Percentiles rank a stretch among this genome's conserved stretches.
Conservation (phyloP, 495 filamentous ascomycete genomes). For the Tuber indicum region DNA sequence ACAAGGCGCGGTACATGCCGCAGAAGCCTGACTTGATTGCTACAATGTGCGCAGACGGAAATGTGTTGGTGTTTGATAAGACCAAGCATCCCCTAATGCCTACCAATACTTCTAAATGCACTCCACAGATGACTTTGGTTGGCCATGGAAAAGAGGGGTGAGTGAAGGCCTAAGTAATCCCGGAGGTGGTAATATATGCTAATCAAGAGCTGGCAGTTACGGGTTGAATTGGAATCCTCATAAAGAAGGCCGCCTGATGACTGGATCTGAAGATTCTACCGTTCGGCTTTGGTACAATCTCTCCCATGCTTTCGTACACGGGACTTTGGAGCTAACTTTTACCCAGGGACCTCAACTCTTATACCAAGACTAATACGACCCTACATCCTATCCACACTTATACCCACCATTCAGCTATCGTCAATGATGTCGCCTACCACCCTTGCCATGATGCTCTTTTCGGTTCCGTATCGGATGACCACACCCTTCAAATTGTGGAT, state of each 20-base stretch:
- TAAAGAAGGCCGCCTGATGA: constrained; percentile 70
- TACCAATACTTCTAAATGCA: constrained; percentile 58
- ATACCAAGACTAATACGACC: constrained; percentile 61
- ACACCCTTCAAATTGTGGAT: constrained; percentile 87
- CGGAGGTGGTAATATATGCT: not conserved
- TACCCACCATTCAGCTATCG: constrained; percentile 80
- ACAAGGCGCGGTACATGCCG: constrained; percentile 95
- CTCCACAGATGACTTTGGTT: constrained; percentile 73
- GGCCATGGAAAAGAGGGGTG: constrained; percentile 88
- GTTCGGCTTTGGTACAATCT: constrained; percentile 74
- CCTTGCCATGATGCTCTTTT: constrained; percentile 74
- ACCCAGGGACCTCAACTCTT: constrained; percentile 68
- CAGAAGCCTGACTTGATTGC: constrained; percentile 98
- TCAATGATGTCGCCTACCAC: constrained; percentile 95
- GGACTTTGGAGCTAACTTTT: not conserved
- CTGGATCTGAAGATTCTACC: constrained; percentile 84
- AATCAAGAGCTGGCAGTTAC: constrained; percentile 42
- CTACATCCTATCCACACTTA: constrained; percentile 66
- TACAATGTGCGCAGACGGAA: constrained; percentile 80
- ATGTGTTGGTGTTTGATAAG: constrained; percentile 86
- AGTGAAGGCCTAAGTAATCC: constrained; percentile 1
- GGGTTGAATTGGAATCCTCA: constrained; percentile 90
- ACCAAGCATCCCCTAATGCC: constrained; percentile 73
- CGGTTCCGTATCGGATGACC: constrained; percentile 90
- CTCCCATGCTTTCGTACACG: constrained; percentile 7